Conservation (phyloP, 345 rosid genomes). For the Schrenkiella parvula region DNA sequence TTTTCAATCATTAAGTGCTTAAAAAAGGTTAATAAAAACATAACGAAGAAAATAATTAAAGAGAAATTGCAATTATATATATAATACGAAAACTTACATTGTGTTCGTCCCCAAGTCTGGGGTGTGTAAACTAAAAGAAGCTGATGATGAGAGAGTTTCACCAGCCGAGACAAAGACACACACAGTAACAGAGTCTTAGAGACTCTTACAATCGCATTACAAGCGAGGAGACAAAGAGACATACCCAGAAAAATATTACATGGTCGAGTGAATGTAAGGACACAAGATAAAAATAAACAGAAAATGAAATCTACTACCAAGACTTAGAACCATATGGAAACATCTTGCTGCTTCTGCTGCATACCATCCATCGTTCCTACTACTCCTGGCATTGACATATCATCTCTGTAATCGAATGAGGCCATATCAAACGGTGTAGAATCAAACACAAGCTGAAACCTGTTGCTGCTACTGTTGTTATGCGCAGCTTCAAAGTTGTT, state of each 20-base stretch:
- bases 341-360: constrained; percentile 78
- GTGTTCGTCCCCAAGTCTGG: constrained; percentile 21
- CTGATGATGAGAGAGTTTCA: neutral
- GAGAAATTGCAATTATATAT: constrained; percentile 13
- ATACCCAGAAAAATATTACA: constrained; percentile 29
- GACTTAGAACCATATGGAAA: constrained; percentile 60
- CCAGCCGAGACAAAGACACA: constrained; percentile 13
- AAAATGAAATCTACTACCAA: constrained; percentile 25
- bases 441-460: constrained; percentile 53
- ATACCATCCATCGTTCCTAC: constrained; percentile 40
- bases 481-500: constrained; percentile 40
- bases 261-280: constrained; percentile 11
- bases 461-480: constrained; percentile 33
- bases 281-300: constrained; percentile 3
- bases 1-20: neutral
- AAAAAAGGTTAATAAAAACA: neutral
- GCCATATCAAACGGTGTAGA: constrained; percentile 59
- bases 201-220: constrained; percentile 18
- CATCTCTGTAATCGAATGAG: constrained; percentile 67
- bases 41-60: neutral
- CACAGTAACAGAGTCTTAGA: constrained; percentile 14
- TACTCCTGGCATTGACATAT: constrained; percentile 45
- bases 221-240: neutral
- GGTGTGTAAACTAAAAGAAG: constrained; percentile 13
- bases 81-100: constrained; percentile 18